Evolutionary conservation across 805 yeast species (phyloP), one percentile per base, ranked within the genome.

Genomic region (Kazachstania africana): DNA sequence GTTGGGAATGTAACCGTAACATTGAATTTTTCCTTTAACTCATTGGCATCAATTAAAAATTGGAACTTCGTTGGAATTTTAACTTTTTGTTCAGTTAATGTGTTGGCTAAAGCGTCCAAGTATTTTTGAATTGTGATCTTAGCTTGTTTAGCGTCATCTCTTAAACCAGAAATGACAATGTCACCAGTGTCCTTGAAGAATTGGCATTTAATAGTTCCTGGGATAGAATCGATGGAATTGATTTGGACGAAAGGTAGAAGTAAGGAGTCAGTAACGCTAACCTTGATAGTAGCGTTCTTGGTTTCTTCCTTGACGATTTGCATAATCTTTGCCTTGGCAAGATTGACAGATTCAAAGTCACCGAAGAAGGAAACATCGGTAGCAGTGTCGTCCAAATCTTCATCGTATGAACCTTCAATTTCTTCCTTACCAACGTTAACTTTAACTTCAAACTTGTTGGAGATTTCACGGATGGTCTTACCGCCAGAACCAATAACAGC

Each of bases 401-500:
- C 76, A 34, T 64, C 71, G 23, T 52, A 64, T 24, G 65, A 59
- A 27, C 54, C 57, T 17, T 57, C 55, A 18, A 50, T 50, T 12
- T 42, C 42, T 19, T 47, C 51, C 37, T 46, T 48, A n/a, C 50
- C 48, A 32, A 54, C 61, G 31, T 75, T 78, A 46, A 87, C 75
- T 45, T 81, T 81, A 43, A 87, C 72, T 43, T 67, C 79, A 30
- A 72, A 77, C 29, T 81, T 69, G 32, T 69, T 78, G 29, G 80
- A 66, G 41, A 87, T 81, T 36, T 91, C 87, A 54, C 75, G 81
- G 57, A 87, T 71, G 38, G 67, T 78, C 45, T 68, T 70, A 53
- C 97, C 97, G 53, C 78, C 81, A 27, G 87, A 68, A 36, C 97
- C 97, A 58, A 87, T 87, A 36, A 87, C 72, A 30, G 72, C 69